Evolutionary conservation across 2,329 filamentous ascomycete genomes (phyloP), one percentile per base, ranked within the genome.

Genomic region (Claviceps fusiformis): DNA sequence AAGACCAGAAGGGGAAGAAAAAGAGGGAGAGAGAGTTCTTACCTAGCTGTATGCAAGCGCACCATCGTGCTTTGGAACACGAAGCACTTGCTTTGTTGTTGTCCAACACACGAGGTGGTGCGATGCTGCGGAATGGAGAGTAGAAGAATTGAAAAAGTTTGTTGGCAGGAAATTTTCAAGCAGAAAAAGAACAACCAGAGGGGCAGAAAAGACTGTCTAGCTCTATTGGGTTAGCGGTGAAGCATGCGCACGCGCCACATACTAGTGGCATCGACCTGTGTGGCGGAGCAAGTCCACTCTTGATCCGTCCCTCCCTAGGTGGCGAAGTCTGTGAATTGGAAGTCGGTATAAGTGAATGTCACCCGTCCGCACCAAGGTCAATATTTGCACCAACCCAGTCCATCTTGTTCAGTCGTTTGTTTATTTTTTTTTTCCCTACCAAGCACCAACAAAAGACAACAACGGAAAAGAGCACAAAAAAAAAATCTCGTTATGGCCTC

Each of bases 401-500:
- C 54, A 9, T 17, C 33, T 13, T 45, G 13, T 19, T 52, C 27
- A 29, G 3, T 17, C 17, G 4, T 45, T 13, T 13, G 8, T 19
- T 9, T 49, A 4, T 45, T 17, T 13, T 3, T 19, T 15, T 49
- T 10, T n/a, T 15, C n/a, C 17, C 17, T 24, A 2, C 24, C 11
- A 29, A 35, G 1, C 9, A 13, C 9, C 3, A 45, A 3, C 44
- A 27, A 27, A 19, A 45, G 44, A 45, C 2, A 46, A 29, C 24
- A 29, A 13, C 15, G 17, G 29, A 39, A 3, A 39, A 39, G 52
- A 29, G 29, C 29, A 27, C 11, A 47, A 45, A 24, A 39, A 53
- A 24, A 24, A 24, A 24, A 24, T 24, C 2, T 47, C 67, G 75
- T 60, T 60, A 82, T 82, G 79, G 74, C 74, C 70, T 75, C 77